Base-by-base conservation (phyloP, 495 filamentous ascomycete genomes). In the Cercophora newfieldiana region DNA sequence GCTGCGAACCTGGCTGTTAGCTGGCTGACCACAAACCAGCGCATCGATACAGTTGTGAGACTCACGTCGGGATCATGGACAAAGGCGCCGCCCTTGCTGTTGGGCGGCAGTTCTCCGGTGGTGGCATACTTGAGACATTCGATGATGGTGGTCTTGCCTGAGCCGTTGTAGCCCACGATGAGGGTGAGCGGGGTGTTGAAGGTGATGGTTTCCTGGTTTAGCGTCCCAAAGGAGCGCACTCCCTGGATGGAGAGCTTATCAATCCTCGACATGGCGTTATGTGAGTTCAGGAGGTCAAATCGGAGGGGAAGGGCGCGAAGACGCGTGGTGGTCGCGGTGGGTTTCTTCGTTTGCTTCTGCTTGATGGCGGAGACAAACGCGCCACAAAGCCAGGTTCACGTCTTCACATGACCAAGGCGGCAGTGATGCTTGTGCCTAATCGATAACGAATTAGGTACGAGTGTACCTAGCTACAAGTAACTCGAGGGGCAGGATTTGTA, bases 91-190 rank as follows among this genome's bases (percentile, higher is more conserved):
- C 92, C 90, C 73, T 90, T 93, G 81, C 90, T 95, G 80, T 97
- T 97, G 28, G 94, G 93, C 25, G 95, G 95, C 1, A 97, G 84
- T 66, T 96, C 90, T 59, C 95, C 95, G 14, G 93, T 97, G 31
- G 96, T 97, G 51, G 90, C 94, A 89, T 97, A 99, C 74, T 97
- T 97, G 70, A 99, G 92, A 74, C 95, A 97, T 76, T 99, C 95
- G 79, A 99, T 98, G 75, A 99, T 97, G 53, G 96, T 98, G 54
- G 95, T 99, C 80, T 99, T 99, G 50, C 96, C 95, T 8, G 94
- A 97, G 63, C 95, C 95, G 82, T 99, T 99, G 71, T 91, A 91
- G 50, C 95, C 95, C 60, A 99, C 95, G 67, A 99, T 98, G 59
- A 99, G 83, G 7, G 95, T 99, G 31, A 99, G 82, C 18, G 95